Conservation (phyloP, 2,329 filamentous ascomycete species). For the Clathrospora elynae region DNA sequence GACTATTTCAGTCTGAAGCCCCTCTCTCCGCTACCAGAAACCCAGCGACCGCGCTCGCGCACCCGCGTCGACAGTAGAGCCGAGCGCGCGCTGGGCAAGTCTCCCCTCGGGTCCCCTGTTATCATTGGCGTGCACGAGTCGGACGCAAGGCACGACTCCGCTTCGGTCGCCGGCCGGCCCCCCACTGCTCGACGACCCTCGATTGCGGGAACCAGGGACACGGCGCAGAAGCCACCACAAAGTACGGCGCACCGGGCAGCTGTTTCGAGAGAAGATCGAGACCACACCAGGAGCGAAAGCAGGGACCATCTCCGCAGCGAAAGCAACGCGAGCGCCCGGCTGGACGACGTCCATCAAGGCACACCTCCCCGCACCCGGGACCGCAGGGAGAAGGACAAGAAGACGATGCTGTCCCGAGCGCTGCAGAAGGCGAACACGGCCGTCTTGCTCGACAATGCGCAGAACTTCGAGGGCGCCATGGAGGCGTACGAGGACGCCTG, state of each 20-base stretch:
- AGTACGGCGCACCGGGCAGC: conserved; percentile 26
- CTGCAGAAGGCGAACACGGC: conserved; percentile 95
- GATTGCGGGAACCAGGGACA: conserved; percentile 26
- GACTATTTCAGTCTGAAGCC: conserved; percentile 50
- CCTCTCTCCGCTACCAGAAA: conserved; percentile 15
- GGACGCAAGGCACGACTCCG: conserved; percentile 38
- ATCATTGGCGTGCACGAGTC: conserved; percentile 37
- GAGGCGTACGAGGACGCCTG: conserved; percentile 92
- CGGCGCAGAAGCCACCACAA: conserved; percentile 28
- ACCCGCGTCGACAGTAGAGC: conserved; percentile 36
- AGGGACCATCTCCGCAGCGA: conserved; percentile 35
- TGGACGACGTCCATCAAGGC: conserved; percentile 41
- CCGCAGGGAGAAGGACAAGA: conserved; percentile 64
- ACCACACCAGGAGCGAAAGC: conserved; percentile 29
- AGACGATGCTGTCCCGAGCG: conserved; percentile 95
- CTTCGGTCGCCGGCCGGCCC: conserved; percentile 25
- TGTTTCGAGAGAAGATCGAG: conserved; percentile 21
- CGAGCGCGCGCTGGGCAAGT: conserved; percentile 38
- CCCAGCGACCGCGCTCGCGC: conserved; percentile 39
- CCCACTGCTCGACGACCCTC: conserved; percentile 32
- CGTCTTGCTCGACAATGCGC: conserved; percentile 92
- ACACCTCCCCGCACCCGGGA: conserved; percentile 50
- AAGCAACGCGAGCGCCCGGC: conserved; percentile 40
- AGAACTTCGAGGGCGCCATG: conserved; percentile 90
- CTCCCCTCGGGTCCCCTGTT: conserved; percentile 45